These are phyloP conservation scores for Astrocystis sublimbata DNA, from an alignment of 495 filamentous ascomycete genomes.

Conservation along the genomic window DNA sequence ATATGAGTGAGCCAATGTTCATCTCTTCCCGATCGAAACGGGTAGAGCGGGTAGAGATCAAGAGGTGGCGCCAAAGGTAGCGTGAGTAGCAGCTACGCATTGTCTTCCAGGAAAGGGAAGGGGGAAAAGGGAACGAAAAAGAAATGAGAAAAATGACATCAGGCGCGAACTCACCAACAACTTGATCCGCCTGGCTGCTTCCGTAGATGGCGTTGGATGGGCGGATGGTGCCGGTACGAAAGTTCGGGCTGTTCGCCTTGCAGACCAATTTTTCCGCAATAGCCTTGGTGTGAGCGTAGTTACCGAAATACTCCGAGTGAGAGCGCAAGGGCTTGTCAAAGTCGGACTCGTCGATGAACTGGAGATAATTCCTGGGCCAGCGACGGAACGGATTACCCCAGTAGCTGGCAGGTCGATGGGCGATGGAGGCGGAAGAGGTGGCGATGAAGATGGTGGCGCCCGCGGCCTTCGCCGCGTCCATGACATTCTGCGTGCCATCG, in stretches of 20 bases:
- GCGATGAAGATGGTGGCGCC: slow-evolving; percentile 59
- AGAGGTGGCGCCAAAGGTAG: not conserved
- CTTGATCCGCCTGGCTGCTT: slow-evolving; percentile 44
- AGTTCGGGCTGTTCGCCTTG: slow-evolving; percentile 44
- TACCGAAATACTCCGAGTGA: slow-evolving; percentile 55
- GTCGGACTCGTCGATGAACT: slow-evolving; percentile 49
- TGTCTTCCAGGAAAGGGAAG: not conserved
- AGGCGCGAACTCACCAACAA: slow-evolving; percentile 38
- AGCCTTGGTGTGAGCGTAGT: slow-evolving; percentile 56
- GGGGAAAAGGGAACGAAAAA: not conserved
- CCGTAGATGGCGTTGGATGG: slow-evolving; percentile 62
- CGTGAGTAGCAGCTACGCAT: not conserved
- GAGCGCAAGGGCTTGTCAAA: slow-evolving; percentile 45
- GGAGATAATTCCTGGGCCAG: slow-evolving; percentile 40
- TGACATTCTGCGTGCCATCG: slow-evolving; percentile 58
- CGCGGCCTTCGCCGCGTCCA: slow-evolving; percentile 49
- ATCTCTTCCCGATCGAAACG: not conserved
- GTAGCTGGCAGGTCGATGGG: slow-evolving; percentile 43
- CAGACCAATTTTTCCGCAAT: slow-evolving; percentile 56
- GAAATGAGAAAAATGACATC: not conserved
- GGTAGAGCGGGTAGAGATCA: not conserved
- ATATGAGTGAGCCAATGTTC: not conserved
- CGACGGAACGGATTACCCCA: slow-evolving; percentile 53
- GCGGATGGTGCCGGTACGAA: slow-evolving; percentile 59
- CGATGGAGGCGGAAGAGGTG: slow-evolving; percentile 58